phyloP scores from a whole-genome alignment of 2,329 filamentous ascomycete genomes.

The Dactylellina leptospora region DNA sequence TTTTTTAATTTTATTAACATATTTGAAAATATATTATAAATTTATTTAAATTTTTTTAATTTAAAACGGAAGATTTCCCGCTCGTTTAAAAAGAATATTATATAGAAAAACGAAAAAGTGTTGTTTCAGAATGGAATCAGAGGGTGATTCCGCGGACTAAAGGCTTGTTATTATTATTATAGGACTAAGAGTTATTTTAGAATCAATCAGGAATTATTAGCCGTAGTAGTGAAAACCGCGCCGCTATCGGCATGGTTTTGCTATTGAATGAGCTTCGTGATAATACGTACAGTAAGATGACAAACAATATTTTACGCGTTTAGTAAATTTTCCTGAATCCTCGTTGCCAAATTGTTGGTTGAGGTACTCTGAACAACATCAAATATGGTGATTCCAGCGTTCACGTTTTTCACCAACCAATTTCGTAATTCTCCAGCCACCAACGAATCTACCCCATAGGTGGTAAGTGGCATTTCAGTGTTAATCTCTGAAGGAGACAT shows the following conservation, averaged over 20 bases:
- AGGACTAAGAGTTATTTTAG: neutral
- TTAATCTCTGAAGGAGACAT: slow-evolving; percentile 11
- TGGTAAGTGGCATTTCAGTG: neutral
- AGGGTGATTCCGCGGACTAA: neutral
- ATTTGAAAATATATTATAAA: too few species aligned
- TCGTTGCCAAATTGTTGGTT: neutral
- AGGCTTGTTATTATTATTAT: neutral
- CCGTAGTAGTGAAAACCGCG: neutral
- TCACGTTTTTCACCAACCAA: slow-evolving; percentile 7
- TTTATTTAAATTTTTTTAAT: too few species aligned
- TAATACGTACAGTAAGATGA: neutral
- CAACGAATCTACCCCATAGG: slow-evolving; percentile 5
- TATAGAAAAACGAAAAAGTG: too few species aligned
- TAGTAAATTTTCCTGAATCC: neutral
- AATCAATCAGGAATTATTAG: neutral
- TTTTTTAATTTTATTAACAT: too few species aligned
- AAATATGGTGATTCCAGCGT: neutral
- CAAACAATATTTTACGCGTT: neutral
- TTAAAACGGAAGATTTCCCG: too few species aligned
- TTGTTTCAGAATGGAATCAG: neutral
- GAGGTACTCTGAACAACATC: slow-evolving; percentile 1
- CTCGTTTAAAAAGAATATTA: too few species aligned
- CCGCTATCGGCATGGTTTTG: too few species aligned
- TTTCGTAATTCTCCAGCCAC: slow-evolving; percentile 12
- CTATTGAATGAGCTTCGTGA: neutral